Conservation (phyloP, 1,139 yeast genomes). For the Ogataea hybrid region DNA sequence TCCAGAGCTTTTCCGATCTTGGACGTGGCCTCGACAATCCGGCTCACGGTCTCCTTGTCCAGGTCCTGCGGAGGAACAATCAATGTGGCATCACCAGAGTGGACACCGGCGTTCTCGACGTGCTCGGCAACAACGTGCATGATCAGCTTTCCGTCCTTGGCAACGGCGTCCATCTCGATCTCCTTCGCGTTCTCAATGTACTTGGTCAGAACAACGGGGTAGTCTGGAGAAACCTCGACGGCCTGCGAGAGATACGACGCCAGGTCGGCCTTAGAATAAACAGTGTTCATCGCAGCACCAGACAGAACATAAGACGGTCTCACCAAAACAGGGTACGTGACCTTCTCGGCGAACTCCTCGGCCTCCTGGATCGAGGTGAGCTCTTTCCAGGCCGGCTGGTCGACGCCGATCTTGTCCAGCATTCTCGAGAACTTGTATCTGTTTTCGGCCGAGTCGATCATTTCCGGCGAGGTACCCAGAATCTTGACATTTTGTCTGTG, state of each 20-base stretch:
- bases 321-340: conserved; percentile 91
- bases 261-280: conserved; percentile 84
- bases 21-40: conserved; percentile 94
- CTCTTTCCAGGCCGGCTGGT: conserved; percentile 99
- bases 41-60: conserved; percentile 84
- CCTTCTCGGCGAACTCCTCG: conserved; percentile 86
- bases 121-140: conserved; percentile 99
- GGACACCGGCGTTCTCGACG: conserved; percentile 99
- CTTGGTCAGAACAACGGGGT: conserved; percentile 97
- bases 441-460: conserved; percentile 98
- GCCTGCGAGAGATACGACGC: conserved; percentile 90
- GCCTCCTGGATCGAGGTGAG: conserved; percentile 93
- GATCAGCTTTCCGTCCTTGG: conserved; percentile 88
- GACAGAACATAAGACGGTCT: conserved; percentile 97
- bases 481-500: conserved; percentile 96
- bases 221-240: conserved; percentile 95
- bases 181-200: conserved; percentile 97
- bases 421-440: conserved; percentile 97
- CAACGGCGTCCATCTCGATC: conserved; percentile 99
- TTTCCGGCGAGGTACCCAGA: conserved; percentile 95
- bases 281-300: conserved; percentile 99
- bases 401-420: conserved; percentile 95
- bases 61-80: conserved; percentile 97
- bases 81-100: conserved; percentile 98
- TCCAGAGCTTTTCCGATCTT: conserved; percentile 95